Evolutionary conservation across 768 basidiomycete genomes (phyloP), one percentile per base, ranked within the genome.

Genomic region (Lentinula sp.): DNA sequence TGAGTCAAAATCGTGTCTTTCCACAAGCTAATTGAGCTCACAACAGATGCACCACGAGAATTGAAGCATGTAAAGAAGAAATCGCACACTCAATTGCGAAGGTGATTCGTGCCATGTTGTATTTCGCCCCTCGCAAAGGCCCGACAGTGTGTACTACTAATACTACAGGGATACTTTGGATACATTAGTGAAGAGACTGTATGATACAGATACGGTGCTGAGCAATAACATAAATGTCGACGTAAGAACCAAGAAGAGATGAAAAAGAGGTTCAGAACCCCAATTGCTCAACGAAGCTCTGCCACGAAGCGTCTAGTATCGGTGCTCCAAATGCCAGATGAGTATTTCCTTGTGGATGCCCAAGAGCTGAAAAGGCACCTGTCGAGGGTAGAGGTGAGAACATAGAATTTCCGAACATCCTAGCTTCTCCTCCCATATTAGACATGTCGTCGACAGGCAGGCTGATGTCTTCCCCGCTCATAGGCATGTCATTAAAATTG

Each of bases 251-350:
- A 13, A 43, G n/a, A 43, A 16, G 42, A 43, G 11, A 43, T 7
- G 15, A 0, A 7, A 7, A 43, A n/a, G 16, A 48, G n/a, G 6
- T 23, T 43, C 61, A 77, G 64, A 79, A 80, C 7, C 87, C 87
- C 48, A 89, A 74, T 64, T 89, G 87, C 68, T 88, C 84, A 48
- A 86, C 82, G 48, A 89, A 85, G 62, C 76, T 80, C 67, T 84
- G 81, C 86, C 87, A 89, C 0, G 84, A 80, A 16, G 85, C 72
- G 66, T 89, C 85, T 58, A 88, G 65, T 34, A 77, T 74, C 1
- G 77, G 76, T 13, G 75, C 65, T n/a, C 45, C 45, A 13, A 39
- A 35, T 5, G 46, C 15, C n/a, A 50, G 34, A n/a, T 46, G 57
- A n/a, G 56, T 37, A 52, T 43, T 39, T 9, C 56, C 53, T 32